Base-by-base conservation (phyloP, 73 alveolate species). In the Paramecium octaurelia region DNA sequence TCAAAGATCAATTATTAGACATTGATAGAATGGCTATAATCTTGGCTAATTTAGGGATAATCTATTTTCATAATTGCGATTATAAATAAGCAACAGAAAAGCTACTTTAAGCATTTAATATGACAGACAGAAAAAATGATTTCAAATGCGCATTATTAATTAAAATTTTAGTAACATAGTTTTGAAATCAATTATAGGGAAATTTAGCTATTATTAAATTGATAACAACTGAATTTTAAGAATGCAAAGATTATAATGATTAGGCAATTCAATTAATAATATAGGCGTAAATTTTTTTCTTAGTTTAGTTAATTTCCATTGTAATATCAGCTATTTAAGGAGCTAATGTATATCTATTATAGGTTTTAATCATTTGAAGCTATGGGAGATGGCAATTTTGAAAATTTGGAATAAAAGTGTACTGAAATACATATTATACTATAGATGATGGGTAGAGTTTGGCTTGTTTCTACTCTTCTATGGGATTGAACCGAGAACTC, bases 391-490 rank as follows among this genome's bases (percentile, higher is more conserved):
- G 93, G 93, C 0, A 64, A 40, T 23, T 87, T 68, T 38, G 93
- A 87, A 38, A 87, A 68, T 87, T 24, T 58, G 9, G 93, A 87
- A 40, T 48, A 64, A 35, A 87, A 68, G 73, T 87, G 93, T 87
- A 59, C 5, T 14, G 20, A 48, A 12, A 58, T 86, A n/a, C 34
- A 34, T 58, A 2, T 29, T 58, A 68, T 59, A 64, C 4, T 60
- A 16, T 87, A 87, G 93, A 87, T 68, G 93, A 87, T 87, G 93
- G 86, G 64, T 57, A 50, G 10, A 87, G 88, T 38, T 54, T 87
- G 10, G 93, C 93, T n/a, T 87, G 93, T 54, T 87, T 87, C n/a
- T 87, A 68, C 40, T 87, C 93, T 1, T 64, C 88, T 18, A 87
- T 87, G 93, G 93, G 88, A 35, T 54, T 87, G n/a, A 87, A 87